Evolutionary conservation across 2,329 filamentous ascomycete species (phyloP).

Genomic region (Monilinia aucupariae): DNA sequence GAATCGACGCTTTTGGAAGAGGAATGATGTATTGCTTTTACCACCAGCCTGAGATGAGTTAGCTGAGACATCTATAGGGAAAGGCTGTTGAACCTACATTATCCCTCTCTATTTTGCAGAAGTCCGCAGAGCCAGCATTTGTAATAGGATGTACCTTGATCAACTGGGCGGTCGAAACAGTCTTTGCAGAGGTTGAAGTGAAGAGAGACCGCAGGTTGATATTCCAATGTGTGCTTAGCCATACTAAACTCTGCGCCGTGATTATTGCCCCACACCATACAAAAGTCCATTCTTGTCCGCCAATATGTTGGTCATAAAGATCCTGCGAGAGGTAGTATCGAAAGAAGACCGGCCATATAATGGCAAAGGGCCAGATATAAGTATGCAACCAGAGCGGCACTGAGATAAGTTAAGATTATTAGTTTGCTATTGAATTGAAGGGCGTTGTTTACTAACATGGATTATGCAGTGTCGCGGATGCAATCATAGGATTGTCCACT

Average conservation of each 20-base stretch:
- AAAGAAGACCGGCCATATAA: conserved; percentile 89
- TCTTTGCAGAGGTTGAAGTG: conserved; percentile 66
- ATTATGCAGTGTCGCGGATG: conserved; percentile 79
- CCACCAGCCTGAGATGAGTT: conserved; percentile 53
- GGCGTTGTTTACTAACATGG: conserved; percentile 43
- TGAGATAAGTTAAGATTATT: conserved; percentile 22
- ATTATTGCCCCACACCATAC: conserved; percentile 87
- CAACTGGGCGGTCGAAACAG: conserved; percentile 67
- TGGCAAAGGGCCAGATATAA: conserved; percentile 88
- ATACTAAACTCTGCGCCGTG: conserved; percentile 80
- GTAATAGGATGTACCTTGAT: conserved; percentile 90
- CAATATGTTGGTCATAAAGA: conserved; percentile 85
- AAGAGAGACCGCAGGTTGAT: conserved; percentile 79
- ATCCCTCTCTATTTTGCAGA: conserved; percentile 75
- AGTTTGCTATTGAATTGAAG: not conserved
- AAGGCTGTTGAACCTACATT: conserved; percentile 43
- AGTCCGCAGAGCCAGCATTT: conserved; percentile 85
- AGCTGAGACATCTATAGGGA: conserved; percentile 19
- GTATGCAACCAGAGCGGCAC: conserved; percentile 72
- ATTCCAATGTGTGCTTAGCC: conserved; percentile 97
- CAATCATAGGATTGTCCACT: conserved; percentile 87
- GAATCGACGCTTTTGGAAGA: conserved; percentile 98
- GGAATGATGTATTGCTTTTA: conserved; percentile 75
- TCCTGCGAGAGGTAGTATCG: conserved; percentile 78
- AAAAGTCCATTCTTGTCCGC: conserved; percentile 96